Base-by-base conservation (phyloP, 495 filamentous ascomycete genomes). In the Hyaloscypha hepaticicola region DNA sequence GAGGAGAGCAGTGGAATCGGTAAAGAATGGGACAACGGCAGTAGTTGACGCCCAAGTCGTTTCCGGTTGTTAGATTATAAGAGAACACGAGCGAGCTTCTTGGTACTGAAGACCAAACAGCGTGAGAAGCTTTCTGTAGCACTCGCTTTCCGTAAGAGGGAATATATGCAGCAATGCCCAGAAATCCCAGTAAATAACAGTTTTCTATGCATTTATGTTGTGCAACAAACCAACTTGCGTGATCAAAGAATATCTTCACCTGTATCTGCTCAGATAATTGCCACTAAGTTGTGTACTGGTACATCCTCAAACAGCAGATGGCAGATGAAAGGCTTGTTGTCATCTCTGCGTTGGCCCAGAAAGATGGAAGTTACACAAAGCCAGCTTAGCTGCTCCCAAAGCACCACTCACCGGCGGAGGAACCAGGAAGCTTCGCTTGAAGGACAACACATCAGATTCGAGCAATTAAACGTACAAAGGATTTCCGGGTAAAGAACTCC, bases 1-100 rank as follows among this genome's bases (percentile, higher is more conserved):
- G 53, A 83, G 82, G 34, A 77, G 86, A 69, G 91, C 90, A 27
- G 81, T 94, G 48, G 79, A 87, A 68, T 83, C 79, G 19, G 91
- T 95, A 12, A 74, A 86, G 70, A 77, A 76, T 28, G 91, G 91
- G 0, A 85, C 81, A 63, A 81, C 82, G 21, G 90, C 91, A 0
- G 91, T 95, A 3, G 58, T 73, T 33, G 71, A 73, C 41, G 71
- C 68, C 12, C 66, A 61, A 45, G 68, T 73, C 49, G 68, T 66
- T 16, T 29, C 53, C 1, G 71, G 71, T 5, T 69, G 64, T 52
- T 73, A 63, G 56, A 53, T 24, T 27, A 6, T 26, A 3, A 53
- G 50, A 27, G 50, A 16, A 45, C 3, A 5, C 5, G 25, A 51
- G 33, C 31, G 58, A 59, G 33, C 14, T 45, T 33, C 2, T 7